Percentiles rank a stretch among this genome's conserved stretches.
phyloP scores from a whole-genome alignment of 2,329 filamentous ascomycete genomes.

The Penicillium sp. region DNA sequence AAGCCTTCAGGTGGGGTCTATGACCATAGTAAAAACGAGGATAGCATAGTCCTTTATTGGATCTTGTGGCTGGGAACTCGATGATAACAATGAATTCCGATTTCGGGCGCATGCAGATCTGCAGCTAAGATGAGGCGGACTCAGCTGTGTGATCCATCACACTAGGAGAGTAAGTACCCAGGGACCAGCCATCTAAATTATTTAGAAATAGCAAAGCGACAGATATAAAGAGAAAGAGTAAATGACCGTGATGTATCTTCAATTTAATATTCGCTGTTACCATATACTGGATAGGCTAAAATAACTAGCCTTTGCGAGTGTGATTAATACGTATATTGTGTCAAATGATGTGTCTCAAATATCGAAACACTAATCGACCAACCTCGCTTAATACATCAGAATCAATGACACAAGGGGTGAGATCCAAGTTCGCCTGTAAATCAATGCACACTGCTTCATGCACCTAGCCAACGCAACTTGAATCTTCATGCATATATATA shows the following conservation, averaged over 20 bases:
- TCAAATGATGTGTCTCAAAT: not conserved
- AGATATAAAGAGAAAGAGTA: not conserved
- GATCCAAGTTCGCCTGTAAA: not conserved
- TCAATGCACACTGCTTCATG: slow-evolving; percentile 17
- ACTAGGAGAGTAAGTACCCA: not conserved
- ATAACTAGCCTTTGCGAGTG: not conserved
- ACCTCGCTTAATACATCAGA: not conserved
- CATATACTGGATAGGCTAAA: not conserved
- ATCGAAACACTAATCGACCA: not conserved
- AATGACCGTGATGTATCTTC: not conserved
- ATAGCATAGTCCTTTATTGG: not conserved
- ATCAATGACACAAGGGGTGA: not conserved
- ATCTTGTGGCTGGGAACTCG: not conserved
- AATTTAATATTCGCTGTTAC: not conserved
- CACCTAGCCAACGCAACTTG: not conserved
- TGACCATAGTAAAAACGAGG: not conserved
- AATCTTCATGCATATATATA: not conserved
- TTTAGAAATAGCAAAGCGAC: not conserved
- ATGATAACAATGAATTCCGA: not conserved
- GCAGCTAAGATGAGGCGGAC: slow-evolving; percentile 14
- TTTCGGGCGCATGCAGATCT: slow-evolving; percentile 10
- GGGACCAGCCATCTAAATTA: slow-evolving; percentile 12
- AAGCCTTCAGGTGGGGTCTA: slow-evolving; percentile 5
- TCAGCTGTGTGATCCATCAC: slow-evolving; percentile 14
- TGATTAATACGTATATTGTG: no score